Evolutionary conservation across 2,329 filamentous ascomycete genomes (phyloP).

Genomic region (Trichoderma asperellum): DNA sequence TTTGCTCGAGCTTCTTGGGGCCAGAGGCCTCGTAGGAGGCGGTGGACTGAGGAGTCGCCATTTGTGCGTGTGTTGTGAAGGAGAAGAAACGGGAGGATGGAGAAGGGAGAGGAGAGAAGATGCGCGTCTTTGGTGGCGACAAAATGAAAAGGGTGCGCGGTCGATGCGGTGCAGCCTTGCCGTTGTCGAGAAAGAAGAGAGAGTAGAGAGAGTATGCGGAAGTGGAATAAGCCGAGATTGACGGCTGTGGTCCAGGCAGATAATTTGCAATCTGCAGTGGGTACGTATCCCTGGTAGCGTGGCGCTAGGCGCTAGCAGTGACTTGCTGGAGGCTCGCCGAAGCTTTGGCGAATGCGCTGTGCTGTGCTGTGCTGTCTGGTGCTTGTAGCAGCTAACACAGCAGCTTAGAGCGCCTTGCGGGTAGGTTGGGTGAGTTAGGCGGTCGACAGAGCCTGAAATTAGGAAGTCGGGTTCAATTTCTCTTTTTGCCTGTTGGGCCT

Average conservation of each 20-base stretch:
- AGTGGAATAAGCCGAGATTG: neutral
- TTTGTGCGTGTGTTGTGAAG: conserved; percentile 37
- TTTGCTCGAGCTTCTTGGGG: conserved; percentile 70
- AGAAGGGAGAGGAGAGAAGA: neutral
- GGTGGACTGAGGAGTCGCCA: conserved; percentile 63
- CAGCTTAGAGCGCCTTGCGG: neutral
- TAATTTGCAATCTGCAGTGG: neutral
- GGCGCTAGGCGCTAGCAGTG: conserved; percentile 5
- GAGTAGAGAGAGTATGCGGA: neutral
- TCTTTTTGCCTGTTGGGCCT: neutral
- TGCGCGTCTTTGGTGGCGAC: neutral
- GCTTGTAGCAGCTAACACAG: neutral
- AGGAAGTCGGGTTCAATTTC: neutral
- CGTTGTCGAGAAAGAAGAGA: neutral
- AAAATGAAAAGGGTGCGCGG: neutral
- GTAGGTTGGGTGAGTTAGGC: neutral
- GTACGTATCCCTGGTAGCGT: conserved; percentile 2
- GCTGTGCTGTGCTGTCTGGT: neutral
- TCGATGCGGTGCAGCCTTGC: neutral
- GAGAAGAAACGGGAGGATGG: neutral
- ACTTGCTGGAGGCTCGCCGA: neutral
- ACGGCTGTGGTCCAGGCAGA: neutral
- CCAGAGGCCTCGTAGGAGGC: conserved; percentile 48
- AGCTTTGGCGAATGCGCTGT: neutral
- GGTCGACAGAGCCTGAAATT: neutral